phyloP scores from a whole-genome alignment of 2,329 filamentous ascomycete genomes.

The Talaromyces albobiverticillius region DNA sequence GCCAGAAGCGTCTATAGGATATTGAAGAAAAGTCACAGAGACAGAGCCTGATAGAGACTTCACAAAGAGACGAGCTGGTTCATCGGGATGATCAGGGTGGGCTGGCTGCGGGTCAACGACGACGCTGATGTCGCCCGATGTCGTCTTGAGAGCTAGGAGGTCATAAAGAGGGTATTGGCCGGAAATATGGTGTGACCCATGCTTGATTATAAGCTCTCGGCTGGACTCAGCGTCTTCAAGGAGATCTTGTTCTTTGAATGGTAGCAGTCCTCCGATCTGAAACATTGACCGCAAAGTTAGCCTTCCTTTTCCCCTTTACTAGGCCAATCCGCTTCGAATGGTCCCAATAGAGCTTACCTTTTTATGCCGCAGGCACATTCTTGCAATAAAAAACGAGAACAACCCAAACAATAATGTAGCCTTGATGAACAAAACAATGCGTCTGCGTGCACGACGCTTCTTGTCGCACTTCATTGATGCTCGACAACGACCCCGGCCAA shows the following conservation, averaged over 20 bases:
- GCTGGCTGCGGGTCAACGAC: constrained; percentile 31
- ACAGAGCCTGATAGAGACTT: constrained; percentile 25
- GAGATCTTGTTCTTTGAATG: neutral
- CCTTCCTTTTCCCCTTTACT: neutral
- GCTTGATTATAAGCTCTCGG: constrained; percentile 21
- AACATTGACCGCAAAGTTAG: neutral
- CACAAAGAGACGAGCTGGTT: constrained; percentile 28
- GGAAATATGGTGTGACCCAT: constrained; percentile 20
- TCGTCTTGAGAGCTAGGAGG: constrained; percentile 28
- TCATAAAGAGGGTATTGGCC: constrained; percentile 32
- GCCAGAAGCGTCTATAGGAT: neutral
- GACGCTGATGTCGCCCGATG: constrained; percentile 27
- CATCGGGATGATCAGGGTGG: constrained; percentile 21
- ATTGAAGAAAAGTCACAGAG: constrained; percentile 21
- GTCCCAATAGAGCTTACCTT: neutral
- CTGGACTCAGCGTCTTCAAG: neutral
- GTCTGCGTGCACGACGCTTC: constrained; percentile 6
- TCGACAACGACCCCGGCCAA: neutral
- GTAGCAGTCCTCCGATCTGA: too few species aligned
- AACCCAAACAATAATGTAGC: neutral
- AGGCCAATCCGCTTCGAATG: too few species aligned
- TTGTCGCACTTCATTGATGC: neutral
- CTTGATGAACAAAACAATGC: constrained; percentile 7
- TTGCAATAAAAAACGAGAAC: constrained; percentile 8
- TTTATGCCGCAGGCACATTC: constrained; percentile 1